Conservation (phyloP, 768 basidiomycete species). For the Auriscalpium orientale region DNA sequence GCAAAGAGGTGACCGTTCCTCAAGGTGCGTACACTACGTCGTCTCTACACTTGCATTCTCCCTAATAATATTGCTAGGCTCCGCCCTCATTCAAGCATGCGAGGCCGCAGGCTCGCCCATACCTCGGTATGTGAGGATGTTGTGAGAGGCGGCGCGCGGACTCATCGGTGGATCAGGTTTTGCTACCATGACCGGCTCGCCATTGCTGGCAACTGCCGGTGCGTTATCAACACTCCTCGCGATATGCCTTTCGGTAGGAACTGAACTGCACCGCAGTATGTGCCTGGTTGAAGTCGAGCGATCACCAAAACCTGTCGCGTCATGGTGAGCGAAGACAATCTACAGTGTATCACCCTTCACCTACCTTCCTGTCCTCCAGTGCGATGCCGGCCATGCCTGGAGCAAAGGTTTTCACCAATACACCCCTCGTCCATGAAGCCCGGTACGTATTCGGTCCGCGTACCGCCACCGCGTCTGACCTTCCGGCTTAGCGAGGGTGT, state of each 20-base stretch:
- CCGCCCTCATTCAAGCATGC: constrained; percentile 95
- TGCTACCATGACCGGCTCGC: constrained; percentile 91
- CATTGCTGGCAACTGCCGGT: constrained; percentile 97
- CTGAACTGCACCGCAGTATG: constrained; percentile 53
- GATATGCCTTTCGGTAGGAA: background rate
- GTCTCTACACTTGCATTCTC: background rate
- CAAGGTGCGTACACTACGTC: constrained; percentile 55
- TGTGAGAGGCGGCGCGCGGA: background rate
- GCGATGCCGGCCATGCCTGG: constrained; percentile 98
- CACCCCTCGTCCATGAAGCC: constrained; percentile 84
- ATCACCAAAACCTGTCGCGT: constrained; percentile 91
- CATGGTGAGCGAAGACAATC: constrained; percentile 48
- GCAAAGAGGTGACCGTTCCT: constrained; percentile 94
- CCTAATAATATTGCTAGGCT: constrained; percentile 39
- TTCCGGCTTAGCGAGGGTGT: constrained; percentile 68
- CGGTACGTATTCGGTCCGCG: constrained; percentile 34
- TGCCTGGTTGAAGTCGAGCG: constrained; percentile 97
- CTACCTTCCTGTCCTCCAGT: constrained; percentile 28
- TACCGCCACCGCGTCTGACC: background rate
- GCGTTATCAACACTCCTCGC: constrained; percentile 25
- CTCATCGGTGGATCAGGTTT: constrained; percentile 38
- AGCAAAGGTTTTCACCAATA: constrained; percentile 87
- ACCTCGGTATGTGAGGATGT: constrained; percentile 48
- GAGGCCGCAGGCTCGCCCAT: constrained; percentile 80
- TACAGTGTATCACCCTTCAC: too few relatives aligned